A percentile compares a stretch with the other conserved stretches of the same genome.
phyloP scores from a whole-genome alignment of 2,329 filamentous ascomycete species.

The Ascochyta lentis region DNA sequence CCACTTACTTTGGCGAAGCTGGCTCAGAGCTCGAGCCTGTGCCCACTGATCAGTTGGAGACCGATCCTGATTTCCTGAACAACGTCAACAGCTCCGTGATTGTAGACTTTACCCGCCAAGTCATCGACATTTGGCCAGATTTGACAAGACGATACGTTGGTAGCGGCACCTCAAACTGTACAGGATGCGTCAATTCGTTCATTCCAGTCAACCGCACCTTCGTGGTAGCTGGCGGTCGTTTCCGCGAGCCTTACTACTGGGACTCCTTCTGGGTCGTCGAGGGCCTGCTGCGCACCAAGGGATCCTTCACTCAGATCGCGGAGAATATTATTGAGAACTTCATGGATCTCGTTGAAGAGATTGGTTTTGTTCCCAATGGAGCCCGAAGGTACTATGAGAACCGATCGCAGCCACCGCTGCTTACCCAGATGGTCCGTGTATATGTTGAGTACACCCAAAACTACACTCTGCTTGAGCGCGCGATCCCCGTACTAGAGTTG shows the following conservation, averaged over 20 bases:
- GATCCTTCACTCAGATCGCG: conserved; percentile 67
- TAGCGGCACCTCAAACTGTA: conserved; percentile 52
- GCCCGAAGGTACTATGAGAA: conserved; percentile 73
- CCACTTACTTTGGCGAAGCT: conserved; percentile 67
- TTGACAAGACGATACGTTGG: conserved; percentile 66
- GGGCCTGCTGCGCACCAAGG: conserved; percentile 69
- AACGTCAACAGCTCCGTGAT: conserved; percentile 65
- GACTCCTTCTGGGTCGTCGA: conserved; percentile 74
- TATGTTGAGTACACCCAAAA: conserved; percentile 72
- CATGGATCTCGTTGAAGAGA: conserved; percentile 68
- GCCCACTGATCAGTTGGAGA: conserved; percentile 58
- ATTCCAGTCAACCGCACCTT: conserved; percentile 72
- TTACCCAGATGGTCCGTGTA: conserved; percentile 69
- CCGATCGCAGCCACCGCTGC: conserved; percentile 70
- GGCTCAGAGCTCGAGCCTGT: conserved; percentile 68
- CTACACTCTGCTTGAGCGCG: conserved; percentile 64
- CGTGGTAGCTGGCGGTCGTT: conserved; percentile 74
- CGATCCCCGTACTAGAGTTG: conserved; percentile 66
- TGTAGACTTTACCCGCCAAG: conserved; percentile 66
- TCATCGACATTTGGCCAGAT: conserved; percentile 74
- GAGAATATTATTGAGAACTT: conserved; percentile 75
- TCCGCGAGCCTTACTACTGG: conserved; percentile 75
- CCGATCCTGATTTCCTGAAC: conserved; percentile 64
- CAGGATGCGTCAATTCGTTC: conserved; percentile 68
- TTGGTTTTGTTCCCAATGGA: conserved; percentile 72